These are phyloP conservation scores for Zygnema circumcarinatum DNA, from an alignment of 139 green algal species.

Conservation along the genomic window DNA sequence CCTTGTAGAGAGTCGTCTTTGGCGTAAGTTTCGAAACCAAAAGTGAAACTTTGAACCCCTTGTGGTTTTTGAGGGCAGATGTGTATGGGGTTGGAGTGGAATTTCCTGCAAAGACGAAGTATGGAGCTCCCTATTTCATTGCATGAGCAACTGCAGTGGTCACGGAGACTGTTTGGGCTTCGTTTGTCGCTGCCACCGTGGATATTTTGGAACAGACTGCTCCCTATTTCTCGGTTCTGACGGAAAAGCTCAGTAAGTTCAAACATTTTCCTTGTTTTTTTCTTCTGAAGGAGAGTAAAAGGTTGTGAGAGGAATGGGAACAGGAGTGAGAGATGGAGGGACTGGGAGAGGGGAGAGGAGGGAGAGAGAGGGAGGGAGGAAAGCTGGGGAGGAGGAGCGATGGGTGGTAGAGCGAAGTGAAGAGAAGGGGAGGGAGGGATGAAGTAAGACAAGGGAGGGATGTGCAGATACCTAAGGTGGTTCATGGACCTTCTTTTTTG, in stretches of 20 bases:
- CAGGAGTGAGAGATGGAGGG: background rate
- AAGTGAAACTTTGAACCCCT: too few species aligned
- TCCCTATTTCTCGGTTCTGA: slow-evolving; percentile 9
- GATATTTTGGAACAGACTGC: slow-evolving; percentile 46
- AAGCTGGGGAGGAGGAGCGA: background rate
- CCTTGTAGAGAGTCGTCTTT: too few species aligned
- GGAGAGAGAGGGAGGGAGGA: background rate
- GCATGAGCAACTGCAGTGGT: slow-evolving; percentile 45
- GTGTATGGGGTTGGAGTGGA: too few species aligned
- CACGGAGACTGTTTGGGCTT: slow-evolving; percentile 16
- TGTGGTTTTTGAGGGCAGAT: too few species aligned
- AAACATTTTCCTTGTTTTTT: too few species aligned
- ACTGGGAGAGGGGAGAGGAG: background rate
- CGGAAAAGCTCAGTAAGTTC: background rate
- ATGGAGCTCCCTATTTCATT: slow-evolving; percentile 11
- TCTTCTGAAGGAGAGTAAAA: too few species aligned
- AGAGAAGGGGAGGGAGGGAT: too few species aligned
- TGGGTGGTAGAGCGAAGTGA: background rate
- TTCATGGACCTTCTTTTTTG: too few species aligned
- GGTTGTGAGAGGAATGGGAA: too few species aligned
- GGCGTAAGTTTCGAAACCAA: too few species aligned
- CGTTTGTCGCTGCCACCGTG: slow-evolving; percentile 32
- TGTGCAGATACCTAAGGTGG: too few species aligned
- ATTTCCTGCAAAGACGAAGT: background rate
- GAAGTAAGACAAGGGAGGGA: too few species aligned